These are phyloP conservation scores for Hypoxylon cercidicola DNA, from an alignment of 495 filamentous ascomycete species.

Conservation along the genomic window DNA sequence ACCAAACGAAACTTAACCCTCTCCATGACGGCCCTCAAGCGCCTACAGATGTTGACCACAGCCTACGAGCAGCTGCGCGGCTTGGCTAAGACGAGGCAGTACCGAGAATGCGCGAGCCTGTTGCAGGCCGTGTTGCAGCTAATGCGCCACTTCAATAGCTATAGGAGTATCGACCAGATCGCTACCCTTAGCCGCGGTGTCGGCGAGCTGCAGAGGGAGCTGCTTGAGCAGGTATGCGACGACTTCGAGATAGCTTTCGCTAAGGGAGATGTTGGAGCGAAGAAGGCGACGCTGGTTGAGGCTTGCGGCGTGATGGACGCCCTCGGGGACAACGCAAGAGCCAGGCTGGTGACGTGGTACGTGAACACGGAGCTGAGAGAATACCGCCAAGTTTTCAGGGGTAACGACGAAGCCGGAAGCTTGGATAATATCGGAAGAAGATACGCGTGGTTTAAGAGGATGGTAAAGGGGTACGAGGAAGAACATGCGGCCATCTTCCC, in stretches of 20 bases:
- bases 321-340: constrained; percentile 86
- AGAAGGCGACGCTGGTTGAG: constrained; percentile 78
- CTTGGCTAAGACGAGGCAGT: constrained; percentile 86
- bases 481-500: constrained; percentile 94
- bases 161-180: constrained; percentile 97
- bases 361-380: constrained; percentile 97
- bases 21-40: constrained; percentile 97
- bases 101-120: constrained; percentile 94
- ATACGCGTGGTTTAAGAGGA: constrained; percentile 96
- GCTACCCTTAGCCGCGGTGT: constrained; percentile 93
- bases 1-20: constrained; percentile 96
- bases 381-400: constrained; percentile 93
- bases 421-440: constrained; percentile 95
- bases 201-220: constrained; percentile 90
- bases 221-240: constrained; percentile 96
- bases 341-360: constrained; percentile 92
- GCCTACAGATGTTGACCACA: constrained; percentile 97
- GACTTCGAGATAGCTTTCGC: constrained; percentile 97
- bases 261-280: constrained; percentile 80
- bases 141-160: constrained; percentile 98
- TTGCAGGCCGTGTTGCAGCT: constrained; percentile 97
- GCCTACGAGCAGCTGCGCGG: constrained; percentile 95
- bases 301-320: constrained; percentile 96
- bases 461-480: constrained; percentile 94
- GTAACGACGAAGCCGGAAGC: constrained; percentile 95